Base-by-base conservation (phyloP, 1,284 basidiomycete genomes). In the Ganoderma sp. region DNA sequence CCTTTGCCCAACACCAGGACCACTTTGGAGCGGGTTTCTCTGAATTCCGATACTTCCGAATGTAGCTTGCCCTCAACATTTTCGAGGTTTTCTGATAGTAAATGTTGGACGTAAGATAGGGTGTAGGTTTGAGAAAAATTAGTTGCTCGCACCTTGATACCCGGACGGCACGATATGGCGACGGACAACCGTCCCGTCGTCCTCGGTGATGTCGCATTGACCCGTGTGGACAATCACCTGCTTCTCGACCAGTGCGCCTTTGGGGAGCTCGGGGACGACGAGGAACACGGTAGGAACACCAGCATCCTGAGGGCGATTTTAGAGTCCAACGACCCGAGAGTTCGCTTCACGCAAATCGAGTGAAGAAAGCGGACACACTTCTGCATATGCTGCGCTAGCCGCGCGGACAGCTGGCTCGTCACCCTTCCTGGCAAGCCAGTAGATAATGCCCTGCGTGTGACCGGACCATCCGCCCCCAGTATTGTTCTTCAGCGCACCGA, bases 211-310 rank as follows among this genome's bases (percentile, higher is more conserved):
- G n/a, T 77, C 69, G 67, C 83, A 85, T 56, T 84, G 83, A 2
- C 91, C 90, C 0, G 89, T 91, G 73, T 93, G 91, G 19, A 87
- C 75, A 5, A 91, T 73, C 0, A 89, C 86, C 75, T 93, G 92
- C 72, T 91, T 92, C 76, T 94, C 92, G 15, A 93, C 75, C 43
- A 87, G 77, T 0, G 95, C 95, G 62, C 84, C 86, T 74, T 91
- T 93, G 0, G 96, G 96, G 14, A 98, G 81, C 60, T 87, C 84
- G 57, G 87, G 85, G 0, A 95, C 89, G 10, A 85, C 86, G 0
- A 91, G 79, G 73, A 93, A 92, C 9, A 96, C 75, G 0, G 88
- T 85, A 3, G 92, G 90, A 1, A 72, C 68, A 7, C 57, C 19
- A 1, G 58, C 58, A 48, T 78, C 77, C 74, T 77, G 62, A 25